phyloP scores from a whole-genome alignment of 208 protist species.

The Leishmania turanica region DNA sequence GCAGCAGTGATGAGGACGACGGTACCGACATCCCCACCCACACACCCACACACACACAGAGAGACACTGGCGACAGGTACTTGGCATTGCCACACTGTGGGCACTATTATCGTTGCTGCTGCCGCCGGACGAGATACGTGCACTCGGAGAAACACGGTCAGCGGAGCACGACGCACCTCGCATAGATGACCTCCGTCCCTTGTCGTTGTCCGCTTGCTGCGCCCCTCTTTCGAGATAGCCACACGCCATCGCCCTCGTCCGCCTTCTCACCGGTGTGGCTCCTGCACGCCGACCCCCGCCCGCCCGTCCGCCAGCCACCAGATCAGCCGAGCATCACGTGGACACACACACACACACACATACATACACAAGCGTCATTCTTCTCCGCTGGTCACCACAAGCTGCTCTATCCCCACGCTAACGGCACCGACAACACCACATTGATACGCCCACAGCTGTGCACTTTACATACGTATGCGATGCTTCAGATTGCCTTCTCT shows the following conservation, averaged over 20 bases:
- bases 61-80: background rate
- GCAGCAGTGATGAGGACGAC: background rate
- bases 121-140: background rate
- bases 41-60: background rate
- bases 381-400: too few species aligned
- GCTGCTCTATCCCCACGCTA: too few species aligned
- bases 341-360: background rate
- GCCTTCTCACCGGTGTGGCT: background rate
- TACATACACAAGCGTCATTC: background rate
- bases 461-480: background rate
- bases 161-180: background rate
- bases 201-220: too few species aligned
- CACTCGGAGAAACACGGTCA: background rate
- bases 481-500: background rate
- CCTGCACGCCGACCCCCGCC: background rate
- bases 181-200: background rate
- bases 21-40: background rate
- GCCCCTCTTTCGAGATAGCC: background rate
- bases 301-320: background rate
- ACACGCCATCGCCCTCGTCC: background rate
- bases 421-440: too few species aligned
- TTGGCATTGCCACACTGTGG: background rate
- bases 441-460: too few species aligned
- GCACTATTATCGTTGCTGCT: background rate
- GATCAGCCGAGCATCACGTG: background rate